phyloP scores from a whole-genome alignment of 2,329 filamentous ascomycete species.

The Purpureocillium lavendulum region DNA sequence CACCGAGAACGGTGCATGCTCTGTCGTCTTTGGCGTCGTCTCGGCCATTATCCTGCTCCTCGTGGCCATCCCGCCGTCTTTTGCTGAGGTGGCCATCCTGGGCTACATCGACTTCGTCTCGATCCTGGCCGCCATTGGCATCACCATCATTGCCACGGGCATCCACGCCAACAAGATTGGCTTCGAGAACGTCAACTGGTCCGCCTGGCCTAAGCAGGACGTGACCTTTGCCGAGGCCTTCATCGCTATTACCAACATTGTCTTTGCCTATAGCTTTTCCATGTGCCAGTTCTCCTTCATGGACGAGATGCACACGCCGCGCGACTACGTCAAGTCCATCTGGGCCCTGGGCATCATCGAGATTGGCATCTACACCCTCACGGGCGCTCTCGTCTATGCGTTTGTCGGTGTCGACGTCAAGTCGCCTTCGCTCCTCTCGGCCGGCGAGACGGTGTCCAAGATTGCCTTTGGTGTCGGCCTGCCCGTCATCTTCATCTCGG shows the following conservation, averaged over 20 bases:
- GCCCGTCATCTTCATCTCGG: slow-evolving; percentile 67
- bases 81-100: slow-evolving; percentile 39
- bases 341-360: slow-evolving; percentile 53
- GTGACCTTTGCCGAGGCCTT: slow-evolving; percentile 47
- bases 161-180: slow-evolving; percentile 28
- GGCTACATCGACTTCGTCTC: slow-evolving; percentile 51
- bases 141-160: slow-evolving; percentile 60
- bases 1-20: slow-evolving; percentile 43
- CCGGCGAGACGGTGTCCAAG: slow-evolving; percentile 50
- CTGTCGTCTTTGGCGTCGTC: slow-evolving; percentile 35
- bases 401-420: slow-evolving; percentile 56
- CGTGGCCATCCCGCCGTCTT: slow-evolving; percentile 38
- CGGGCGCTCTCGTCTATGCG: slow-evolving; percentile 59
- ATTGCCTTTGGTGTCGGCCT: slow-evolving; percentile 62
- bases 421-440: slow-evolving; percentile 61
- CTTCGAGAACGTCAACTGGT: slow-evolving; percentile 27
- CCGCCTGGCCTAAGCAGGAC: slow-evolving; percentile 34
- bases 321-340: slow-evolving; percentile 45
- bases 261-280: slow-evolving; percentile 58
- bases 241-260: slow-evolving; percentile 57
- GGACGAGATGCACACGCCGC: slow-evolving; percentile 43
- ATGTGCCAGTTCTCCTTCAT: slow-evolving; percentile 45
- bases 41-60: slow-evolving; percentile 37
- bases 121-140: slow-evolving; percentile 53
- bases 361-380: slow-evolving; percentile 57